These are phyloP conservation scores for Erythrophleum fordii DNA, from an alignment of 306 rosid species.

Conservation along the genomic window DNA sequence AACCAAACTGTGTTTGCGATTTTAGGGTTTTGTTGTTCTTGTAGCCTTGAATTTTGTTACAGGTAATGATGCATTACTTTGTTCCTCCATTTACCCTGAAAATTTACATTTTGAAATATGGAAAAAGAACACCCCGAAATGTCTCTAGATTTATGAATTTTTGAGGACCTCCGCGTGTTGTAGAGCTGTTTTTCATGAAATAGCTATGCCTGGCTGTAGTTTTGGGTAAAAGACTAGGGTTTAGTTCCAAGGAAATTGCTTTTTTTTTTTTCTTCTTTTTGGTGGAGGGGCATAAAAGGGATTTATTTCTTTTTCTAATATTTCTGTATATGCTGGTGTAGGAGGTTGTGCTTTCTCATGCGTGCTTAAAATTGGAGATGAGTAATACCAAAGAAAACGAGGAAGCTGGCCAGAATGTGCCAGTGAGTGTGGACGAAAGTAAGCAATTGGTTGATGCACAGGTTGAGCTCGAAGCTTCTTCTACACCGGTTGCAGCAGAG, in stretches of 20 bases:
- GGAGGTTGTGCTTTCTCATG: constrained; percentile 41
- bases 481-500: constrained; percentile 38
- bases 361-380: constrained; percentile 56
- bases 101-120: constrained; percentile 24
- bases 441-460: constrained; percentile 34
- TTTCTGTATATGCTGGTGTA: constrained; percentile 33
- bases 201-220: constrained; percentile 1
- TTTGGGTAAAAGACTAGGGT: constrained; percentile 41
- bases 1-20: not conserved
- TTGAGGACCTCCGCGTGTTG: not conserved
- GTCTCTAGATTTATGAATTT: constrained; percentile 21
- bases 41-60: constrained; percentile 31
- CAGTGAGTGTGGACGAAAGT: constrained; percentile 41
- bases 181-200: not conserved
- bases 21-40: constrained; percentile 22
- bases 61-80: constrained; percentile 40
- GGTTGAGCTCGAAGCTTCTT: constrained; percentile 38
- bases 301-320: not conserved
- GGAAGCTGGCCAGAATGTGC: constrained; percentile 40
- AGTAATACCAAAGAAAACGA: constrained; percentile 57
- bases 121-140: not conserved
- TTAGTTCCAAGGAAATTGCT: constrained; percentile 19
- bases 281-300: not conserved
- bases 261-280: not conserved
- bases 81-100: not conserved